Evolutionary conservation across 2,329 filamentous ascomycete species (phyloP).

Genomic region (Monilinia fructicola): DNA sequence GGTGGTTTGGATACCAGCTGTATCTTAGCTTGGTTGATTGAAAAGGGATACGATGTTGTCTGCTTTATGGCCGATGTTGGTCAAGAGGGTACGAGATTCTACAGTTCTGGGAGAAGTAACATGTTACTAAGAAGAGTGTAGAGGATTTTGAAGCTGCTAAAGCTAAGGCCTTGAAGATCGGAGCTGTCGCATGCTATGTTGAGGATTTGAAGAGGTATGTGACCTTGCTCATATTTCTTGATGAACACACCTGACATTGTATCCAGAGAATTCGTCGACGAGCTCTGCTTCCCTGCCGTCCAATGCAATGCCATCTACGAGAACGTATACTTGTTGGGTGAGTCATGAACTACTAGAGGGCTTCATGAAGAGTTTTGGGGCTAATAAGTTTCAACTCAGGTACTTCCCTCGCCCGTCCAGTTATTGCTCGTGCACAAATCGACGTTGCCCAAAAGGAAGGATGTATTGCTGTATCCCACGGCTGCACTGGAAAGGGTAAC

Average conservation of each 20-base stretch:
- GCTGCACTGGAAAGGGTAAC: constrained; percentile 64
- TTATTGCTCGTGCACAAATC: constrained; percentile 68
- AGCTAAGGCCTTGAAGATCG: constrained; percentile 61
- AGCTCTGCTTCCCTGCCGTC: constrained; percentile 72
- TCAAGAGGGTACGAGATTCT: constrained; percentile 51
- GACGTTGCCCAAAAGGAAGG: constrained; percentile 62
- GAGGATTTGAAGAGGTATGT: constrained; percentile 56
- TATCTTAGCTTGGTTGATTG: constrained; percentile 48
- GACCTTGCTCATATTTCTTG: neutral
- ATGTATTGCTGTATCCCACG: constrained; percentile 49
- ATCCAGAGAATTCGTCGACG: constrained; percentile 69
- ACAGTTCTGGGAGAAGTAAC: constrained; percentile 25
- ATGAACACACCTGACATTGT: neutral
- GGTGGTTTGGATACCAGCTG: constrained; percentile 49
- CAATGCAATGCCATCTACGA: constrained; percentile 72
- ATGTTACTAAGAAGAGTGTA: constrained; percentile 30
- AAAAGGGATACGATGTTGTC: constrained; percentile 50
- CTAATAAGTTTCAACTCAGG: constrained; percentile 41
- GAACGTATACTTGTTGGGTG: constrained; percentile 61
- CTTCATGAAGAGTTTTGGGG: neutral
- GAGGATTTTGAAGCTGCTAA: constrained; percentile 74
- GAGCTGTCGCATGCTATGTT: constrained; percentile 44
- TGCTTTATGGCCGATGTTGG: constrained; percentile 68
- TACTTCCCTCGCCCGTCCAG: constrained; percentile 65
- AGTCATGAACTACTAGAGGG: constrained; percentile 33